Conservation (phyloP, 2,329 filamentous ascomycete genomes). For the Fusarium sp. region DNA sequence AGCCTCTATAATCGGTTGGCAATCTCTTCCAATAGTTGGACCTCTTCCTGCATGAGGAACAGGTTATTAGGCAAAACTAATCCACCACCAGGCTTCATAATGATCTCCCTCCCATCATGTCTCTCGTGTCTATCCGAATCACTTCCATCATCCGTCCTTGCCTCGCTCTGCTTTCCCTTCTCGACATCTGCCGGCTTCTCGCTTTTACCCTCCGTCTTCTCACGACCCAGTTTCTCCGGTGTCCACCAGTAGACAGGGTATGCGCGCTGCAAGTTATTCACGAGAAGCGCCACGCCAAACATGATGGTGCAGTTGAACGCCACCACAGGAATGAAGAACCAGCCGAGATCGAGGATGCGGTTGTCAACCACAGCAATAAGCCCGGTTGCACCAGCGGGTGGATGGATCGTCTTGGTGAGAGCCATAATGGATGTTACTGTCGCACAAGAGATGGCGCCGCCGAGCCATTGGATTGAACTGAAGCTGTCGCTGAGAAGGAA, state of each 20-base stretch:
- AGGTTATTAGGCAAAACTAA: constrained; percentile 53
- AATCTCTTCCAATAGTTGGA: constrained; percentile 52
- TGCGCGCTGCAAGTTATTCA: constrained; percentile 76
- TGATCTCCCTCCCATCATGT: constrained; percentile 46
- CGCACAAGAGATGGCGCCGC: constrained; percentile 73
- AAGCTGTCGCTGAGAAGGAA: constrained; percentile 65
- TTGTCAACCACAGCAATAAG: constrained; percentile 73
- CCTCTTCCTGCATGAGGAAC: constrained; percentile 54
- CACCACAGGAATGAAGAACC: constrained; percentile 74
- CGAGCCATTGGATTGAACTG: constrained; percentile 70
- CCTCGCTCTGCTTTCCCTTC: constrained; percentile 29
- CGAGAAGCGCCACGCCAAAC: constrained; percentile 69
- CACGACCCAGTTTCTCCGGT: constrained; percentile 49
- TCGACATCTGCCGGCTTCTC: constrained; percentile 25
- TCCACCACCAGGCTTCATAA: constrained; percentile 51
- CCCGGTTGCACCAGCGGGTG: constrained; percentile 80
- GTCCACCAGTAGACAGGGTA: constrained; percentile 81
- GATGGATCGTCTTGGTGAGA: constrained; percentile 78
- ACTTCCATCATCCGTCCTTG: constrained; percentile 26
- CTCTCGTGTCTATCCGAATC: constrained; percentile 32
- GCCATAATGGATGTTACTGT: constrained; percentile 73
- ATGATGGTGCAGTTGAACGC: constrained; percentile 71
- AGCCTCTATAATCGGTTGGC: constrained; percentile 48
- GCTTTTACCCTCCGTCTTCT: constrained; percentile 4
- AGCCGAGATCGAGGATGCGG: constrained; percentile 68